Base-by-base conservation (phyloP, 768 basidiomycete genomes). In the Trametes elegans region DNA sequence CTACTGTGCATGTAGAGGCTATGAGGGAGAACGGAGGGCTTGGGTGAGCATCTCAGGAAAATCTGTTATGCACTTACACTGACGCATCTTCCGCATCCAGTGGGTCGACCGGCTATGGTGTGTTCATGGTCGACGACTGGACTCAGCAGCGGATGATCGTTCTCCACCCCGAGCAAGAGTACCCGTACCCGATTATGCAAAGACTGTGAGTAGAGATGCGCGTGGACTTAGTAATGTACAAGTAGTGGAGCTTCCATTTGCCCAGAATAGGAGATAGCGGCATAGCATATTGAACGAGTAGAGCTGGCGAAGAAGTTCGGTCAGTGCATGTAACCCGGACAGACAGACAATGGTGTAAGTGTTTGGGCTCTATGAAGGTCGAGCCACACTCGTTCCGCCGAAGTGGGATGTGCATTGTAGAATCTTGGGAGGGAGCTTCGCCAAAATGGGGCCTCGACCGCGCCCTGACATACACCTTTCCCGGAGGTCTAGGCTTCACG, bases 81-180 rank as follows among this genome's bases (percentile, higher is more conserved):
- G 11, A 29, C 7, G n/a, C 2, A 13, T 11, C 14, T 34, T 5
- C 9, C 11, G n/a, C 35, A 19, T 23, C 3, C 44, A 70, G 69
- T 0, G 69, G 68, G 0, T 58, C 64, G 9, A 68, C 66, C n/a
- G 82, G 79, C 0, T 83, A 81, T 58, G 81, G 80, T 2, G 68
- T 77, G 23, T 82, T 81, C 59, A 74, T 76, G 41, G 66, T 83
- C 16, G 76, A 80, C 5, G 68, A 76, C 49, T 81, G 79, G 58
- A 81, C 79, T 3, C 73, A 80, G 53, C 71, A 69, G 50, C 67
- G 79, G 26, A 68, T 75, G 10, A 68, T 76, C 34, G 70, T 77
- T 9, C 67, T 73, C 0, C 77, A 81, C 57, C 75, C 79, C 5
- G 43, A 39, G 21, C 35, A 49, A 7, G 47, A 52, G 10, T 40